A percentile compares a stretch with the other conserved stretches of the same genome.
phyloP scores from a whole-genome alignment of 371 early-diverging fungal genomes.

The Mortierella sp. region DNA sequence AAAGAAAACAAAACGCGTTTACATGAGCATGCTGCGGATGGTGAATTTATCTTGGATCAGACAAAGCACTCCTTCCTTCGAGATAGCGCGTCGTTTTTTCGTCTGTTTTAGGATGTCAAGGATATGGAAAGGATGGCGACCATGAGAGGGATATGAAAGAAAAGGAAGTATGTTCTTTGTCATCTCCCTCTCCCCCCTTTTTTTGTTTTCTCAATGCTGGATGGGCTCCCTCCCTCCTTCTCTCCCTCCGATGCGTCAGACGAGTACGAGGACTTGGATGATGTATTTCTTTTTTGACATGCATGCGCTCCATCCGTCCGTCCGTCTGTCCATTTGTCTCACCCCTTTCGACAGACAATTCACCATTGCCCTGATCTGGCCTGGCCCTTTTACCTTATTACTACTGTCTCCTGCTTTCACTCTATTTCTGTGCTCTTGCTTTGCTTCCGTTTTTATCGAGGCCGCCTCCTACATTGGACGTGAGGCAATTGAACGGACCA shows the following conservation, averaged over 20 bases:
- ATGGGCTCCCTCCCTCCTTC: not conserved
- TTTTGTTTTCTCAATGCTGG: not conserved
- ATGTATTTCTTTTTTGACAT: not conserved
- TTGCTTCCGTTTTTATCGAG: not conserved
- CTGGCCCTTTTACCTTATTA: not conserved
- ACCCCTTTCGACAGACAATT: slow-evolving; percentile 4
- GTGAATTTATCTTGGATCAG: too few relatives aligned
- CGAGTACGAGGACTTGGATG: not conserved
- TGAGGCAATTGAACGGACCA: not conserved
- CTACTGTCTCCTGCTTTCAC: not conserved
- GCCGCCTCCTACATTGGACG: not conserved
- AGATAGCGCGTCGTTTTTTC: not conserved
- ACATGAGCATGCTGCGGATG: too few relatives aligned
- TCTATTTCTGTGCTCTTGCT: not conserved
- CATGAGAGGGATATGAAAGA: not conserved
- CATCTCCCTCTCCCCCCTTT: not conserved
- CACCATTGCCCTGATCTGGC: slow-evolving; percentile 19
- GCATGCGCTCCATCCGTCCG: too few relatives aligned
- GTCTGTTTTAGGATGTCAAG: not conserved
- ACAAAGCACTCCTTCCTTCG: not conserved
- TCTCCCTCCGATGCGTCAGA: not conserved
- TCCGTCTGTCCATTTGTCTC: not conserved
- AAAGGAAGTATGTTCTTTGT: not conserved
- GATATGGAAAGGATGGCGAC: not conserved
- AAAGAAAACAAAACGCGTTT: too few relatives aligned